Evolutionary conservation across 768 basidiomycete species (phyloP), one percentile per base, ranked within the genome.

Genomic region (Vishniacozyma victoriae): DNA sequence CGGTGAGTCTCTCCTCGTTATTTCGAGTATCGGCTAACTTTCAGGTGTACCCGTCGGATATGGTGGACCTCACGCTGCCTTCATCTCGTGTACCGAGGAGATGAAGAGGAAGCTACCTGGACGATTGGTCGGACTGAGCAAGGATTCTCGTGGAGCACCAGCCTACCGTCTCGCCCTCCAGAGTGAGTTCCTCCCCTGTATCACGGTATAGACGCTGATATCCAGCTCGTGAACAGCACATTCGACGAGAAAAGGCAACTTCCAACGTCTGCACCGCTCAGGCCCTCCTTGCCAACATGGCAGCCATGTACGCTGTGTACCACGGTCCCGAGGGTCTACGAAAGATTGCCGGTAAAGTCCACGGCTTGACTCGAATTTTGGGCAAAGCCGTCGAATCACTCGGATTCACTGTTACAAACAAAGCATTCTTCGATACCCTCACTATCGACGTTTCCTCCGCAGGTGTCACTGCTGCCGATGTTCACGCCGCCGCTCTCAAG

Each of bases 61-160:
- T 70, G 93, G 93, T 45, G 93, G 93, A 14, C 93, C 93, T 16
- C 93, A 99, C 67, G 93, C 85, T 16, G 95, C 88, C 0, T 99
- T 97, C 78, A 97, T 99, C 69, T 87, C 95, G 2, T 87, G 87
- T 57, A 87, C 82, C 16, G 89, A 97, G 48, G 81, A 78, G 54
- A 75, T 97, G 46, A 99, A 97, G 78, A 78, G 93, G 56, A 93
- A 92, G 76, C 95, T 97, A 89, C 95, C 95, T n/a, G 95, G 95
- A 45, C 80, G 95, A 46, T 74, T 99, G 42, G 87, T 99, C 67
- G 95, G 95, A 16, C 77, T 85, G 20, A 91, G 87, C 70, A 83
- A 84, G 50, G 95, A 95, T 70, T 75, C 79, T 6, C 76, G 82
- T 52, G 95, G 93, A 1, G 81, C 85, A 45, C 82, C 82, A 14